phyloP scores from a whole-genome alignment of 106 monocot genomes.

The Iris macrosiphon region DNA sequence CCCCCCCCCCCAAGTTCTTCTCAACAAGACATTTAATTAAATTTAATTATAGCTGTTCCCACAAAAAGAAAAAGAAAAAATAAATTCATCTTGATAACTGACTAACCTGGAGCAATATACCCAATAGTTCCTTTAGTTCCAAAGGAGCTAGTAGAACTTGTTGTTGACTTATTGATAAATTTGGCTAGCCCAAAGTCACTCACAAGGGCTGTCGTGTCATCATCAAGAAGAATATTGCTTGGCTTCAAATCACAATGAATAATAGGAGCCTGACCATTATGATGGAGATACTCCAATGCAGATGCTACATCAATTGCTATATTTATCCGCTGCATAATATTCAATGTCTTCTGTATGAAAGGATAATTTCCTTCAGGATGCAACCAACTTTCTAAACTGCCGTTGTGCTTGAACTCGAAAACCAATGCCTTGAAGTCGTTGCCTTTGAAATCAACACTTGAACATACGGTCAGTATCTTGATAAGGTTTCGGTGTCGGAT shows the following conservation, averaged over 20 bases:
- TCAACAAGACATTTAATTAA: too few species aligned
- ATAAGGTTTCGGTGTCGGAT: too few species aligned
- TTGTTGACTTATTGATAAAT: neutral
- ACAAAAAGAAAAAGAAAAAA: neutral
- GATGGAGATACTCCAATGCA: constrained; percentile 50
- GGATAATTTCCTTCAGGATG: too few species aligned
- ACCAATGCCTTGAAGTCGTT: too few species aligned
- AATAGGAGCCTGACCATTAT: constrained; percentile 14
- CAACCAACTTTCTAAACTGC: too few species aligned
- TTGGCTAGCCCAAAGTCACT: constrained; percentile 42
- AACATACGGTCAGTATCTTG: too few species aligned
- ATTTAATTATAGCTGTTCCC: too few species aligned
- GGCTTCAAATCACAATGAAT: constrained; percentile 57
- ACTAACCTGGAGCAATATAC: constrained; percentile 60
- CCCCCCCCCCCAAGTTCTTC: too few species aligned
- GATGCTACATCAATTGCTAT: constrained; percentile 43
- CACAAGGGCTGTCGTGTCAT: constrained; percentile 31
- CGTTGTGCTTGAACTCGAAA: too few species aligned
- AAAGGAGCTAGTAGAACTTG: neutral
- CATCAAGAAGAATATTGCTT: constrained; percentile 54
- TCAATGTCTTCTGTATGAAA: too few species aligned
- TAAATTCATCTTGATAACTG: too few species aligned
- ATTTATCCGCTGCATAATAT: constrained; percentile 30
- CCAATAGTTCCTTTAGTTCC: constrained; percentile 41
- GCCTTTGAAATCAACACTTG: too few species aligned